Evolutionary conservation across 495 filamentous ascomycete species (phyloP).

Genomic region (Lineolata rhizophorae): DNA sequence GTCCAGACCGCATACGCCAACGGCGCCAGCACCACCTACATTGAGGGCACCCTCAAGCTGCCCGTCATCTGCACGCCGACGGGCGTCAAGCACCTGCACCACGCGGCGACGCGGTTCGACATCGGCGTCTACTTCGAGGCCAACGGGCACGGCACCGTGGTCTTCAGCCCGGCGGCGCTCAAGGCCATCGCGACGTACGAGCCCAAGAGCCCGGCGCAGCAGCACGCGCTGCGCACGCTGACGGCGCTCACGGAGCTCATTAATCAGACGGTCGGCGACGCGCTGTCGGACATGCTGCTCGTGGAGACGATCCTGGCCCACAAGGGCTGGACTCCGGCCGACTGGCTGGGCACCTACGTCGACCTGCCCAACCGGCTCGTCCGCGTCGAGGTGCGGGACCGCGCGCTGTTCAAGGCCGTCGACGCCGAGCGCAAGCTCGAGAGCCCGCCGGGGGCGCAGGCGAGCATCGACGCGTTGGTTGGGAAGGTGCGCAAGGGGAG

Average conservation of each 20-base stretch:
- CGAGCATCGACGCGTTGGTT: conserved; percentile 64
- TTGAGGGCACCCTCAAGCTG: conserved; percentile 67
- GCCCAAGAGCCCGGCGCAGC: conserved; percentile 80
- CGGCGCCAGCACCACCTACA: conserved; percentile 80
- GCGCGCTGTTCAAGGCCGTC: conserved; percentile 68
- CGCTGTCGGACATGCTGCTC: conserved; percentile 84
- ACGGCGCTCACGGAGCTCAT: conserved; percentile 67
- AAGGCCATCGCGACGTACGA: conserved; percentile 52
- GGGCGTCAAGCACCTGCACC: conserved; percentile 93
- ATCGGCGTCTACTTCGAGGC: conserved; percentile 97
- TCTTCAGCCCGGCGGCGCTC: conserved; percentile 71
- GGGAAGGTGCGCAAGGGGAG: conserved; percentile 80
- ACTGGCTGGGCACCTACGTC: conserved; percentile 87
- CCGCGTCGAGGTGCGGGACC: conserved; percentile 71
- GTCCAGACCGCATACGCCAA: conserved; percentile 97
- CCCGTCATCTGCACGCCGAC: conserved; percentile 85
- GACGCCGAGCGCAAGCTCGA: conserved; percentile 80
- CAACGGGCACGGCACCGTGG: conserved; percentile 90
- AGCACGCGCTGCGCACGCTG: conserved; percentile 61
- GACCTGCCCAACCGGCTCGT: conserved; percentile 91
- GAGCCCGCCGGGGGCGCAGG: conserved; percentile 56
- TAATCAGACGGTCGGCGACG: conserved; percentile 95
- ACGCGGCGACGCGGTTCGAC: conserved; percentile 76
- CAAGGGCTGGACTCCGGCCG: conserved; percentile 72
- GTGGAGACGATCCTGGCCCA: conserved; percentile 91